A percentile compares a stretch with the other conserved stretches of the same genome.
These are phyloP conservation scores for Pseudozyma hubeiensis DNA, from an alignment of 1,284 basidiomycete genomes.

Conservation along the genomic window DNA sequence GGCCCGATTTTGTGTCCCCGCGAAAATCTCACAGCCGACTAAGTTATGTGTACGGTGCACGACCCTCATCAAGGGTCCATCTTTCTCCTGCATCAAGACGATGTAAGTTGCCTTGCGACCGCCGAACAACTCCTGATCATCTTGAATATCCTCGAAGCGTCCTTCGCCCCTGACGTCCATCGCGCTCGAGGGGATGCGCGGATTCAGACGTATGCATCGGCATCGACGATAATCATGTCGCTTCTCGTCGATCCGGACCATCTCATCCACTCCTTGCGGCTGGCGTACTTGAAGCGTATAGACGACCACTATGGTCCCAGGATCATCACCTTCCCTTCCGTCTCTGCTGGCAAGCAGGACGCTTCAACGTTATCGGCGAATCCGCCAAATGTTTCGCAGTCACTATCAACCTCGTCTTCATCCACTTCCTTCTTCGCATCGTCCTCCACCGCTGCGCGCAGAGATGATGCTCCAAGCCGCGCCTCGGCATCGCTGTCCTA, in stretches of 20 bases:
- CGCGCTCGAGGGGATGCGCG: too few species aligned
- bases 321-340: conserved; percentile 54
- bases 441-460: conserved; percentile 10
- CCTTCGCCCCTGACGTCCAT: too few species aligned
- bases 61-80: conserved; percentile 39
- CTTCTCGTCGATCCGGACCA: conserved; percentile 54
- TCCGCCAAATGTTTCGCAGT: background rate
- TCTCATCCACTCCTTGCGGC: conserved; percentile 56
- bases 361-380: background rate
- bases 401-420: conserved; percentile 26
- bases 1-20: background rate
- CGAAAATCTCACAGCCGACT: background rate
- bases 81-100: conserved; percentile 11
- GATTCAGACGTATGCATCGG: too few species aligned
- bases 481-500: conserved; percentile 5
- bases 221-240: conserved; percentile 26
- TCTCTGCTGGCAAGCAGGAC: conserved; percentile 10
- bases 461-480: conserved; percentile 1
- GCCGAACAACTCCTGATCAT: too few species aligned
- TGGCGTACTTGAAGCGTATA: conserved; percentile 59
- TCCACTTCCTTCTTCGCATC: conserved; percentile 28
- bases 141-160: too few species aligned
- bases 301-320: conserved; percentile 59
- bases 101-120: too few species aligned
- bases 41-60: conserved; percentile 3